These are phyloP conservation scores for Picea engelmannii DNA, from an alignment of 83 land plant genomes.

Conservation along the genomic window DNA sequence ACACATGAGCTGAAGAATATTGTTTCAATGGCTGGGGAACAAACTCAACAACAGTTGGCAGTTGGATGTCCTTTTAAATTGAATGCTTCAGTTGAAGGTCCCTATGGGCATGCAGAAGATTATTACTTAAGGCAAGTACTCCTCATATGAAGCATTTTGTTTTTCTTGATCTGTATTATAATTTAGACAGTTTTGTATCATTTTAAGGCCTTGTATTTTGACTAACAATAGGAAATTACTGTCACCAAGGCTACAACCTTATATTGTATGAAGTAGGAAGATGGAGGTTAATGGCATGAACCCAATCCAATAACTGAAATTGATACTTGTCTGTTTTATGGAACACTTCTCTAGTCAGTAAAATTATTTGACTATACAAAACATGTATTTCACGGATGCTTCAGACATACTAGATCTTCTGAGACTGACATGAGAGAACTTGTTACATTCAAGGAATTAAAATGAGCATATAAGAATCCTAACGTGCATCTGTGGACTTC, in stretches of 20 bases:
- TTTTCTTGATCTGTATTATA: background rate
- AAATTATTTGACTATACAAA: background rate
- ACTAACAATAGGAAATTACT: background rate
- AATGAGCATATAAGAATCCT: background rate
- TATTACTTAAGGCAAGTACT: conserved; percentile 70
- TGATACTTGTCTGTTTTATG: background rate
- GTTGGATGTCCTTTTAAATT: conserved; percentile 22
- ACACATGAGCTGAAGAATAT: conserved; percentile 52
- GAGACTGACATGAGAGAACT: background rate
- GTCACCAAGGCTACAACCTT: background rate
- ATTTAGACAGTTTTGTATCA: background rate
- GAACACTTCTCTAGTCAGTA: background rate
- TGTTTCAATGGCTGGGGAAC: conserved; percentile 30
- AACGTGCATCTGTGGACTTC: background rate
- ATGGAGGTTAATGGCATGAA: background rate
- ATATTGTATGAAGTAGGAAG: background rate
- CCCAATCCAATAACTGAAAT: background rate
- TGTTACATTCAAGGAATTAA: background rate
- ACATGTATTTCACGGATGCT: background rate
- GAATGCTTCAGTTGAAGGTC: conserved; percentile 85
- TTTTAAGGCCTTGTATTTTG: background rate
- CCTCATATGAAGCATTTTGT: background rate
- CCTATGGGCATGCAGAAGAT: conserved; percentile 87
- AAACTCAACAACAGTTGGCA: background rate
- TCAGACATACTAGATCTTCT: background rate